Percentiles rank a stretch among this genome's conserved stretches.
Conservation (phyloP, 2,329 filamentous ascomycete genomes). For the Amauroascus verrucosus region DNA sequence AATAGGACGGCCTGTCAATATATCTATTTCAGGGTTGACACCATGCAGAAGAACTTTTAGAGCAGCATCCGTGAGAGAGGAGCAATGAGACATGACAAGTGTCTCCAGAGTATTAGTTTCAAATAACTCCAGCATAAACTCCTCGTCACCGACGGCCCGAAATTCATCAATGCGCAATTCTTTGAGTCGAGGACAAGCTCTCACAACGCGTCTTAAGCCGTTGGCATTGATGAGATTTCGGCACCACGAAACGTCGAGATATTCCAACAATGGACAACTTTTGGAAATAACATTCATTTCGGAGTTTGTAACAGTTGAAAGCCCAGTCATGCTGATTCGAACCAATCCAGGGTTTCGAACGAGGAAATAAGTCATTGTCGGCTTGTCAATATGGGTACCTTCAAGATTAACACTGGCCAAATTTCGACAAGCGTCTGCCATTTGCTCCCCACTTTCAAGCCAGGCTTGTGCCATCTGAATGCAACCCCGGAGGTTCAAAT, state of each 20-base stretch:
- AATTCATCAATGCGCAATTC: slow-evolving; percentile 79
- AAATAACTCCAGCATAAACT: slow-evolving; percentile 66
- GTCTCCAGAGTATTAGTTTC: slow-evolving; percentile 69
- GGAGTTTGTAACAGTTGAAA: slow-evolving; percentile 68
- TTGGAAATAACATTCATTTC: slow-evolving; percentile 78
- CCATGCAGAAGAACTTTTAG: slow-evolving; percentile 68
- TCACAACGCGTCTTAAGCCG: slow-evolving; percentile 62
- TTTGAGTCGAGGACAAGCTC: slow-evolving; percentile 60
- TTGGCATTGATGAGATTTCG: slow-evolving; percentile 62
- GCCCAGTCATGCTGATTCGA: slow-evolving; percentile 77
- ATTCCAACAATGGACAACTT: slow-evolving; percentile 70
- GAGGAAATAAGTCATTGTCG: slow-evolving; percentile 66
- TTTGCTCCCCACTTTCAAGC: slow-evolving; percentile 53
- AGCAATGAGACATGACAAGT: slow-evolving; percentile 71
- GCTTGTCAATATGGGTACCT: slow-evolving; percentile 75
- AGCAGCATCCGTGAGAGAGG: slow-evolving; percentile 64
- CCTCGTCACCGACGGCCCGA: slow-evolving; percentile 62
- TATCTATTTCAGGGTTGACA: slow-evolving; percentile 63
- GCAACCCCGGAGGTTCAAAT: slow-evolving; percentile 84
- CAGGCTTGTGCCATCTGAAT: slow-evolving; percentile 79
- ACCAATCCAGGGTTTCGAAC: slow-evolving; percentile 66
- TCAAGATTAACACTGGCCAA: slow-evolving; percentile 80
- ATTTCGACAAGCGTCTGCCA: slow-evolving; percentile 78
- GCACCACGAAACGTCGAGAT: slow-evolving; percentile 89
- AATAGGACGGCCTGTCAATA: slow-evolving; percentile 63